These are phyloP conservation scores for Plasmodium reichenowi DNA, from an alignment of 169 alveolate genomes.

Conservation along the genomic window DNA sequence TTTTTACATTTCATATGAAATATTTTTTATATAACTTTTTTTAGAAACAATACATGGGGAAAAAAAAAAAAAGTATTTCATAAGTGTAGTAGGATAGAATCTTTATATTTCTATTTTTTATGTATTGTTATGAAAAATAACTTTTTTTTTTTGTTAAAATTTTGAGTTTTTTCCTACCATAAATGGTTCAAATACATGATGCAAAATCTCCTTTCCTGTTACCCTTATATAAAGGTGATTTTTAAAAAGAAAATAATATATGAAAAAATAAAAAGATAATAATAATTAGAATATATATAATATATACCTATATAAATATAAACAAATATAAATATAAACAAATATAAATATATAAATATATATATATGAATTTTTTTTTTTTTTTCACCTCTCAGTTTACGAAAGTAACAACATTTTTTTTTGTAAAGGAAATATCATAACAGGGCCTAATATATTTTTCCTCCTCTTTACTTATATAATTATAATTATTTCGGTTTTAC, in stretches of 20 bases:
- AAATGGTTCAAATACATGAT: constrained; percentile 61
- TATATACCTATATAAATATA: not conserved
- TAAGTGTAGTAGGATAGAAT: too few species aligned
- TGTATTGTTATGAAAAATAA: not conserved
- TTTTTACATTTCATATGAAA: too few species aligned
- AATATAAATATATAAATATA: constrained; percentile 3
- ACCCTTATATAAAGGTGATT: constrained; percentile 73
- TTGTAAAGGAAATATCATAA: constrained; percentile 68
- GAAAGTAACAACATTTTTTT: constrained; percentile 76
- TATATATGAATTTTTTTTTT: constrained; percentile 20
- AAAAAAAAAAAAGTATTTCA: too few species aligned
- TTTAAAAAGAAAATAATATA: not conserved
- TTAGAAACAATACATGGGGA: too few species aligned
- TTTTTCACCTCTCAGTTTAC: constrained; percentile 37
- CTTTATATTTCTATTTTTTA: too few species aligned
- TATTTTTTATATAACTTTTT: too few species aligned
- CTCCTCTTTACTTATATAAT: constrained; percentile 67
- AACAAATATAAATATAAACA: not conserved
- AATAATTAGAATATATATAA: not conserved
- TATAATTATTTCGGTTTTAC: constrained; percentile 63
- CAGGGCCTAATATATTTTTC: constrained; percentile 76
- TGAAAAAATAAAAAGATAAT: not conserved
- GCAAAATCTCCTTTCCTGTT: constrained; percentile 72
- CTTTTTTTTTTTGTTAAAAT: not conserved
- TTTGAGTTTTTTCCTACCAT: constrained; percentile 12